phyloP scores from a whole-genome alignment of 2,329 filamentous ascomycete genomes.

The Paecilomyces niveus region DNA sequence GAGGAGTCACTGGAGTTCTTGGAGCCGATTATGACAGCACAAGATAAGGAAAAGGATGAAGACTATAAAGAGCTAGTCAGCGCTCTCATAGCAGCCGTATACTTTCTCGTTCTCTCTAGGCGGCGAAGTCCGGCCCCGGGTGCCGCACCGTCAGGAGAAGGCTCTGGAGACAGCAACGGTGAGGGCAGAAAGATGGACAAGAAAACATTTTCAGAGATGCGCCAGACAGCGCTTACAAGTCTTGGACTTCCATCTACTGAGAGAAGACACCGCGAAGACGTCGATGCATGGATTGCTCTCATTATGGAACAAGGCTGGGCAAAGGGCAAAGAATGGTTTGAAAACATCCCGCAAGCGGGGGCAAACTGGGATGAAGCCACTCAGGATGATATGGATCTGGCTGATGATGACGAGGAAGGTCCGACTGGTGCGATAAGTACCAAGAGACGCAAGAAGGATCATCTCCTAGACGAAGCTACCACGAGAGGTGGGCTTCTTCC shows the following conservation, averaged over 20 bases:
- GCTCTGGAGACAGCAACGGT: slow-evolving; percentile 1
- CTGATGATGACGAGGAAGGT: slow-evolving; percentile 29
- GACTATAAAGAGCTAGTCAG: slow-evolving; percentile 33
- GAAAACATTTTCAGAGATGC: slow-evolving; percentile 35
- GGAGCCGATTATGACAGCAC: slow-evolving; percentile 31
- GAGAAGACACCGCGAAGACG: slow-evolving; percentile 39
- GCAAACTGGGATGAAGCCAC: slow-evolving; percentile 25
- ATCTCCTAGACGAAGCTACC: slow-evolving; percentile 10
- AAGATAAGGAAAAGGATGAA: slow-evolving; percentile 36
- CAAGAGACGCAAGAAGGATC: slow-evolving; percentile 17
- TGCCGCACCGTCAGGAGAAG: background rate
- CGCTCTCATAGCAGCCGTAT: slow-evolving; percentile 35
- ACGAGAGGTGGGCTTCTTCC: slow-evolving; percentile 33
- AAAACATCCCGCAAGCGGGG: slow-evolving; percentile 42
- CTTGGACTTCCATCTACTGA: slow-evolving; percentile 35
- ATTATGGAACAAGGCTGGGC: slow-evolving; percentile 46
- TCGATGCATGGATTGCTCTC: slow-evolving; percentile 56
- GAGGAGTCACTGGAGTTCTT: slow-evolving; percentile 27
- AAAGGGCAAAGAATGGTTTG: slow-evolving; percentile 61
- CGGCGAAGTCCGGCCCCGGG: slow-evolving; percentile 34
- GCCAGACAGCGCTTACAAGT: slow-evolving; percentile 29
- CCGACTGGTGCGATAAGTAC: slow-evolving; percentile 14
- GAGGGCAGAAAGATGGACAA: slow-evolving; percentile 28
- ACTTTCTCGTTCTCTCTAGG: slow-evolving; percentile 41
- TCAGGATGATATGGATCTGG: slow-evolving; percentile 26